Evolutionary conservation across 495 filamentous ascomycete genomes (phyloP), one percentile per base, ranked within the genome.

Genomic region (Hyphodiscus hymeniophilus): DNA sequence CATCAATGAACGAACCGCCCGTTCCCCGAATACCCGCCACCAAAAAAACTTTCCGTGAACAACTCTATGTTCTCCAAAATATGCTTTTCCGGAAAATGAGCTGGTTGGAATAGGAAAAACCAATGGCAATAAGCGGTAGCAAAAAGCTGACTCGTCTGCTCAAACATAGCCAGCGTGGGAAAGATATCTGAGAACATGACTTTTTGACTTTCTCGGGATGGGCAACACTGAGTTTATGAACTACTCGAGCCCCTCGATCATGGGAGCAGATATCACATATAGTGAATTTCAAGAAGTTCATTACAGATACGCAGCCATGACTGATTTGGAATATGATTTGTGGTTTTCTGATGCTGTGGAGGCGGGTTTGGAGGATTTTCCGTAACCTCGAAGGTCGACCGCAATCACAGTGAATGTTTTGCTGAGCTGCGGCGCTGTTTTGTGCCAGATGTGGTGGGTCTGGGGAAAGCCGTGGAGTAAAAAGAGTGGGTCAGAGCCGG

Each of bases 341-440:
- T 56, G 54, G n/a, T 44, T 38, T 8, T 43, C 38, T 1, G 23
- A 33, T 0, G 43, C 35, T 28, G 51, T 46, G 15, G 52, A 44
- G 2, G 51, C 23, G 3, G 66, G 66, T 50, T 69, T 68, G 18
- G 66, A 64, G 2, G 65, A 68, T 10, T 38, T 16, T 5, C 67
- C 67, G 45, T 69, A 70, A 40, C 67, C 67, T 16, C 67, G 62
- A 3, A 71, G 59, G 45, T 71, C 67, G 0, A 66, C 55, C 17
- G 53, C 46, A 17, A 69, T 51, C 6, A 67, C 42, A 8, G 55
- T 64, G 57, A 57, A 70, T 15, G n/a, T 30, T 11, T 52, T 26
- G 11, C 52, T 42, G 16, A 71, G 56, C 16, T 53, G 35, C 17
- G 59, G 51, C 2, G 60, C 52, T 2, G 68, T 30, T 5, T 41